Conservation (phyloP, 805 yeast genomes). For the Schwanniomyces yamadae region DNA sequence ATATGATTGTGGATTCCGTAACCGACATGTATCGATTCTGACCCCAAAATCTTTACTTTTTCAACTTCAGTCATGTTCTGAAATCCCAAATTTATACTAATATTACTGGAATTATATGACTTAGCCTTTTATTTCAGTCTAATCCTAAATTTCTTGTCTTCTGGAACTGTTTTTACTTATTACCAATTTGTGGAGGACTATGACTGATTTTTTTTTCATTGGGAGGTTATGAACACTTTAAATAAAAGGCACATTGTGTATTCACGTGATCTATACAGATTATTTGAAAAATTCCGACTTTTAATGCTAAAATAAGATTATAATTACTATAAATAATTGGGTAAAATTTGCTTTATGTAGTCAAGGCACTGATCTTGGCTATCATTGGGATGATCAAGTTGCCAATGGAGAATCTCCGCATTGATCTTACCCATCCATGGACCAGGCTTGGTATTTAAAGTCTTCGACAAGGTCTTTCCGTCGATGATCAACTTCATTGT, state of each 20-base stretch:
- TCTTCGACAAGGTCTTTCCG: constrained; percentile 64
- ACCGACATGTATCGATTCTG: constrained; percentile 87
- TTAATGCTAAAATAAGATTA: too few species aligned
- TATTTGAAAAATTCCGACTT: too few species aligned
- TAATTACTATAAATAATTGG: constrained; percentile 9
- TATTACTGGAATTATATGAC: too few species aligned
- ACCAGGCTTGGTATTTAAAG: constrained; percentile 67
- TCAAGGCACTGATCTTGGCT: constrained; percentile 55
- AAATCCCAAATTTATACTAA: too few species aligned
- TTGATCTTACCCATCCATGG: constrained; percentile 74
- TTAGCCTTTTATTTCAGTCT: too few species aligned
- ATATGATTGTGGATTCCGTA: constrained; percentile 75
- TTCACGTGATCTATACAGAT: too few species aligned
- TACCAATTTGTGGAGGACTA: too few species aligned
- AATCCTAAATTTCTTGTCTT: too few species aligned
- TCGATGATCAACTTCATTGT: constrained; percentile 64
- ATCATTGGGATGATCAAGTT: constrained; percentile 66
- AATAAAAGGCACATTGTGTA: too few species aligned
- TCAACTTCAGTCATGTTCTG: constrained; percentile 25
- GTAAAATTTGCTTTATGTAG: constrained; percentile 28
- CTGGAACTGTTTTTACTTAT: too few species aligned
- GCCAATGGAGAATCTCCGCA: constrained; percentile 65
- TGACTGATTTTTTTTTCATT: too few species aligned
- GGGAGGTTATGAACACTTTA: too few species aligned
- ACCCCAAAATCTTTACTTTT: constrained; percentile 76